Conservation (phyloP, 2,329 filamentous ascomycete genomes). For the Paramyrothecium roridum region DNA sequence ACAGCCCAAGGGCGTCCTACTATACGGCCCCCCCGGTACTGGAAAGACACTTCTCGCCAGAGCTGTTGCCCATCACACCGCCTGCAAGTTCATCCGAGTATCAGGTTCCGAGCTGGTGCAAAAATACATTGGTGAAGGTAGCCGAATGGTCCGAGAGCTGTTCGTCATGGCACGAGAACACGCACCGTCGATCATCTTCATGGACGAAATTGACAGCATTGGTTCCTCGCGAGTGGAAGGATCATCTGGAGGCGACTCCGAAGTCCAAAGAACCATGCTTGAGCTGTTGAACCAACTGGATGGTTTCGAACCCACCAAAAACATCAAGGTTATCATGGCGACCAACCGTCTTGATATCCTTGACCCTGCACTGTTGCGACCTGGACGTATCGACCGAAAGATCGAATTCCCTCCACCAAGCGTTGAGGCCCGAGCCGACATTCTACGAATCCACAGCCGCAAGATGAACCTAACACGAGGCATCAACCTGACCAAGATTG, state of each 20-base stretch:
- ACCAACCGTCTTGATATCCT: constrained; percentile 97
- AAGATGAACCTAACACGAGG: constrained; percentile 98
- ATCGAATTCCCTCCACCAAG: constrained; percentile 98
- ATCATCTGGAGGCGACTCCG: constrained; percentile 90
- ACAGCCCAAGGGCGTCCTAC: constrained; percentile 93
- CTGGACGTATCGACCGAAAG: constrained; percentile 97
- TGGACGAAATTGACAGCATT: constrained; percentile 99
- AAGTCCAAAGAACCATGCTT: constrained; percentile 98
- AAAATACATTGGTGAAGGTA: constrained; percentile 98
- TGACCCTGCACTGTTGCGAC: constrained; percentile 88
- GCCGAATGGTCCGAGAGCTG: constrained; percentile 95
- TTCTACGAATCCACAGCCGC: constrained; percentile 93
- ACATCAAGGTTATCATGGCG: constrained; percentile 99
- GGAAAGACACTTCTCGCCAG: constrained; percentile 94
- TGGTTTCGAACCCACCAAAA: constrained; percentile 98
- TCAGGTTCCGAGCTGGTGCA: constrained; percentile 95
- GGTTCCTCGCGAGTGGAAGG: constrained; percentile 96
- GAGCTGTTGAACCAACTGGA: constrained; percentile 97
- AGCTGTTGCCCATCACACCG: constrained; percentile 96
- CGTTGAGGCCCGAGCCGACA: constrained; percentile 94
- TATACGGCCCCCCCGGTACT: constrained; percentile 95
- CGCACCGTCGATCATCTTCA: constrained; percentile 98
- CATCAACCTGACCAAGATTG: constrained; percentile 97
- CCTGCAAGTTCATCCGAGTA: constrained; percentile 98
- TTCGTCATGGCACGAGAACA: constrained; percentile 99